Conservation (phyloP, 176 grass and related monocot species). For the Oryza brachyantha region DNA sequence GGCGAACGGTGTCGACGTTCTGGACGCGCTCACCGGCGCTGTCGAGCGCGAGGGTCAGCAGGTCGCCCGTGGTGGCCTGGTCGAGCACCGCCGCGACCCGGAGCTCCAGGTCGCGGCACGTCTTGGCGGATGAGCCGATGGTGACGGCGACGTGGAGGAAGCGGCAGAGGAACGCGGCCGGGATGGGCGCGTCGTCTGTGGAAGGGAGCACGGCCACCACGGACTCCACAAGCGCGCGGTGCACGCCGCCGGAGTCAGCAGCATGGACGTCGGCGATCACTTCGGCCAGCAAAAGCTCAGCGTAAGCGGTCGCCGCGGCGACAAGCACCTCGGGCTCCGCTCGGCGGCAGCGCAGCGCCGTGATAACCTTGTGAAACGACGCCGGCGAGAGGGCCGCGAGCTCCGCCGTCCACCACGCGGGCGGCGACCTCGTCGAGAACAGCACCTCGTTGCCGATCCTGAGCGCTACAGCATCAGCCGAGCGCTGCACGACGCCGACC, state of each 20-base stretch:
- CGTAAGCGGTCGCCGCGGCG: slow-evolving; percentile 35
- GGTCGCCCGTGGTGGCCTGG: slow-evolving; percentile 45
- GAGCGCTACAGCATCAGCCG: slow-evolving; percentile 45
- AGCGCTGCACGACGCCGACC: slow-evolving; percentile 34
- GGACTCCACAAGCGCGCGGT: slow-evolving; percentile 40
- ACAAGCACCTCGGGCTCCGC: slow-evolving; percentile 40
- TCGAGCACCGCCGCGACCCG: slow-evolving; percentile 61
- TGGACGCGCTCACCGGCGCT: slow-evolving; percentile 30
- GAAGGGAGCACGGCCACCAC: slow-evolving; percentile 51
- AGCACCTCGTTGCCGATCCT: slow-evolving; percentile 58
- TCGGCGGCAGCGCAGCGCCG: slow-evolving; percentile 42
- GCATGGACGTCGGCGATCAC: neutral
- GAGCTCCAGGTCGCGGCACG: slow-evolving; percentile 62
- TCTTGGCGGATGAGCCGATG: slow-evolving; percentile 22
- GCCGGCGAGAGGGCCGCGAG: slow-evolving; percentile 37
- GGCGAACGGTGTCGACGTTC: slow-evolving; percentile 57
- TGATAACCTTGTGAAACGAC: slow-evolving; percentile 59
- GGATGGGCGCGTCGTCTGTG: slow-evolving; percentile 34
- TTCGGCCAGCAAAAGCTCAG: slow-evolving; percentile 47
- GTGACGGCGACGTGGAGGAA: slow-evolving; percentile 53
- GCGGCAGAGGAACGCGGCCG: slow-evolving; percentile 58
- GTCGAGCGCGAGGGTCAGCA: slow-evolving; percentile 55
- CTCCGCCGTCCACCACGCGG: slow-evolving; percentile 63
- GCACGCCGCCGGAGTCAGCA: neutral
- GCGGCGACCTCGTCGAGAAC: slow-evolving; percentile 43